Evolutionary conservation across 2,329 filamentous ascomycete genomes (phyloP).

Genomic region (Talaromyces atroroseus): DNA sequence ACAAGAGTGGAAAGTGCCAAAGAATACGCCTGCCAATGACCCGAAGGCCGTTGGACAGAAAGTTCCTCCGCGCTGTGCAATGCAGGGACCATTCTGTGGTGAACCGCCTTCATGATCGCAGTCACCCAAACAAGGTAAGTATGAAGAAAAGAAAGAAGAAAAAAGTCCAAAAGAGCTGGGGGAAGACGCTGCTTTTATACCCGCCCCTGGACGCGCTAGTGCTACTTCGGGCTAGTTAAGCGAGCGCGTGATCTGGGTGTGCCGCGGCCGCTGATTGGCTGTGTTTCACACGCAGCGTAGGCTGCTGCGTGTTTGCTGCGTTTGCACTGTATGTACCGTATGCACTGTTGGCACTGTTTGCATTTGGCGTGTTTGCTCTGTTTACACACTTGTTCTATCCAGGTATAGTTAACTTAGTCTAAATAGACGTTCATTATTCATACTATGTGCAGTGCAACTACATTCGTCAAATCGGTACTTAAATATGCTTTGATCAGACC

Average conservation of each 20-base stretch:
- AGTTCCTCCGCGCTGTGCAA: slow-evolving; percentile 54
- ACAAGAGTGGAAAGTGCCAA: slow-evolving; percentile 38
- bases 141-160: slow-evolving; percentile 44
- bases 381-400: no score
- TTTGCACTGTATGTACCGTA: not conserved
- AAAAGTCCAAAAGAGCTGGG: slow-evolving; percentile 17
- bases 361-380: not conserved
- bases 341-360: slow-evolving; percentile 2
- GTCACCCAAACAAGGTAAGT: slow-evolving; percentile 48
- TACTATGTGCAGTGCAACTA: slow-evolving; percentile 3
- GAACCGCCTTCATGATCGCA: slow-evolving; percentile 43
- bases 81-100: slow-evolving; percentile 49
- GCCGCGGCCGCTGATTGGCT: slow-evolving; percentile 7
- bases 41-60: slow-evolving; percentile 46
- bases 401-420: no score
- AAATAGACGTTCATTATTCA: not conserved
- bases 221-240: slow-evolving; percentile 5
- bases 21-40: slow-evolving; percentile 47
- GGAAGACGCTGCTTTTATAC: slow-evolving; percentile 29
- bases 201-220: not conserved
- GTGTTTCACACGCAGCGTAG: not conserved
- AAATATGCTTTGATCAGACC: no score
- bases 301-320: not conserved
- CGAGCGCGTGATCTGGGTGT: slow-evolving; percentile 10
- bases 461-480: not conserved